Conservation (phyloP, 176 grass and related monocot genomes). For the Oryza longistaminata region DNA sequence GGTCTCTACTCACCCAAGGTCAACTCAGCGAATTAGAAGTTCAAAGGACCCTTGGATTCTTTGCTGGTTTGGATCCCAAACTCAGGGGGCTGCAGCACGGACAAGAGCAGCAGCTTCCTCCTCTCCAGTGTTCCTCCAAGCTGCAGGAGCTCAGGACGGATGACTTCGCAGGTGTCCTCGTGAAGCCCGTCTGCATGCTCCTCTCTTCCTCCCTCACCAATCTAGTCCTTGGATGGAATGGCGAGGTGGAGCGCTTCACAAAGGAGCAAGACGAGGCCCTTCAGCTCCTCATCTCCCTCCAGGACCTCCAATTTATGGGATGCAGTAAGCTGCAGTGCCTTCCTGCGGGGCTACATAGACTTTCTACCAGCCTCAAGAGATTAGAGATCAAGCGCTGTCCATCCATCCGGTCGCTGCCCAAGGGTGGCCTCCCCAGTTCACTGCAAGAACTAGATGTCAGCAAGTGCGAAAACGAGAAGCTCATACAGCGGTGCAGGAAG, state of each 20-base stretch:
- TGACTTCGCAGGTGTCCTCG: neutral
- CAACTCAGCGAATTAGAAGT: rapidly evolving
- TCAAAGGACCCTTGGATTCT: too few species aligned
- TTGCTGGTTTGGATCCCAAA: neutral
- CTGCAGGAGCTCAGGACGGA: rapidly evolving
- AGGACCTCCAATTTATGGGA: rapidly evolving
- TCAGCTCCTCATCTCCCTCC: slow-evolving; percentile 15
- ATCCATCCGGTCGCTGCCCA: neutral
- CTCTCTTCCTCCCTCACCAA: neutral
- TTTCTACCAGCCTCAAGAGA: neutral
- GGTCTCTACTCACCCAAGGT: too few species aligned
- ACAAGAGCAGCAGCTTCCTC: neutral
- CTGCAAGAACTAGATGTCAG: neutral
- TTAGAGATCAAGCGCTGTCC: rapidly evolving
- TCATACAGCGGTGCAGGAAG: neutral
- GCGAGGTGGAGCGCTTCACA: neutral
- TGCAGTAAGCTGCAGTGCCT: neutral
- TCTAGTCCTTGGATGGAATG: rapidly evolving
- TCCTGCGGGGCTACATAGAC: neutral
- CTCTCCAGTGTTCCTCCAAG: neutral
- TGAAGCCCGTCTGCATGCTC: neutral
- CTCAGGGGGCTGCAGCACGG: too few species aligned
- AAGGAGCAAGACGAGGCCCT: neutral
- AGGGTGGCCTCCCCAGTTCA: neutral
- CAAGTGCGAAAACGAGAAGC: rapidly evolving